Percentiles rank a stretch among this genome's conserved stretches.
phyloP scores from a whole-genome alignment of 768 basidiomycete genomes.

The Pisolithus tinctorius region DNA sequence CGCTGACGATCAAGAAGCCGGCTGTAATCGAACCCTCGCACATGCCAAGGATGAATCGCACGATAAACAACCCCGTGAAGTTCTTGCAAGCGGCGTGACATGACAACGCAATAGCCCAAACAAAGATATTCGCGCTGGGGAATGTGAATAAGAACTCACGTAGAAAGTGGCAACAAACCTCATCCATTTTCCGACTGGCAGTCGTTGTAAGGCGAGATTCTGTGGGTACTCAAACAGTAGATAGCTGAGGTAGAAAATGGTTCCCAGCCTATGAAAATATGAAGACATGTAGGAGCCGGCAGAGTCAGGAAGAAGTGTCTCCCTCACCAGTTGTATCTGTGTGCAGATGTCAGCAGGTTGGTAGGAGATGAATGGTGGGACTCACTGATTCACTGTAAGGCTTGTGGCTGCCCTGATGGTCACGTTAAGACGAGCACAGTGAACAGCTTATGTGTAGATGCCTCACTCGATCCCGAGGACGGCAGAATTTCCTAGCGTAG shows the following conservation, averaged over 20 bases:
- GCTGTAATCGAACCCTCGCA: constrained; percentile 71
- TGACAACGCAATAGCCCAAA: constrained; percentile 58
- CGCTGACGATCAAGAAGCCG: constrained; percentile 69
- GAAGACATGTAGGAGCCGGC: background rate
- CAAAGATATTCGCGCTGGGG: constrained; percentile 52
- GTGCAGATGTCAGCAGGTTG: background rate
- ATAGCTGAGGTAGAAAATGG: constrained; percentile 68
- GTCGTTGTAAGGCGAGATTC: constrained; percentile 62
- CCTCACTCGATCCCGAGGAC: constrained; percentile 65
- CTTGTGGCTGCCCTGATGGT: constrained; percentile 47
- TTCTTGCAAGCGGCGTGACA: constrained; percentile 66
- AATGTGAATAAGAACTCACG: background rate
- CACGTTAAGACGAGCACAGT: background rate
- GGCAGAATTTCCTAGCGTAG: constrained; percentile 58
- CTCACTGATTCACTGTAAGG: constrained; percentile 60
- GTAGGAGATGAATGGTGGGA: background rate
- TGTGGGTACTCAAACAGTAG: constrained; percentile 70
- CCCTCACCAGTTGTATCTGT: constrained; percentile 59
- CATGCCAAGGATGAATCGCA: constrained; percentile 60
- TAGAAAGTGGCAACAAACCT: constrained; percentile 35
- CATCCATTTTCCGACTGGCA: constrained; percentile 79
- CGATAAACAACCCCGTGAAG: constrained; percentile 57
- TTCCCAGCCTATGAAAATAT: constrained; percentile 54
- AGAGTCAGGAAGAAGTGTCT: background rate
- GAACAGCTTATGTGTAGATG: background rate